Conservation (phyloP, 371 early-diverging fungal genomes). For the Mucor circinelloides region DNA sequence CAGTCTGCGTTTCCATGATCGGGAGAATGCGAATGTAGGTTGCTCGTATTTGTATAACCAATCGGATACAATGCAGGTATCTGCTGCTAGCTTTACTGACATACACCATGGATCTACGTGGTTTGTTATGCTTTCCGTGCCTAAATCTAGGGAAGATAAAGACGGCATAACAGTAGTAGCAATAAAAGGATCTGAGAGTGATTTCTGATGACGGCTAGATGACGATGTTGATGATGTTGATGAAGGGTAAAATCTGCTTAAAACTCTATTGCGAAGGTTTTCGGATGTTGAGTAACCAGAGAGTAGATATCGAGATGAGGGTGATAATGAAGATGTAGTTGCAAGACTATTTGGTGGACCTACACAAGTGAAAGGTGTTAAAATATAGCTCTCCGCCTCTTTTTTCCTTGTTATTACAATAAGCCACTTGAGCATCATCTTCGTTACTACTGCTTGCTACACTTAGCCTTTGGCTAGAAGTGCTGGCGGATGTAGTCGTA, state of each 20-base stretch:
- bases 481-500: constrained; percentile 27
- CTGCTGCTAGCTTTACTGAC: constrained; percentile 34
- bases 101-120: constrained; percentile 40
- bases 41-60: constrained; percentile 43
- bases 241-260: constrained; percentile 35
- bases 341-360: not conserved
- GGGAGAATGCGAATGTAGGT: constrained; percentile 36
- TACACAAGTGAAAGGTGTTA: not conserved
- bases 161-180: not conserved
- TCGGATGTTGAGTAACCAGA: constrained; percentile 39
- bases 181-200: constrained; percentile 30
- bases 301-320: constrained; percentile 36
- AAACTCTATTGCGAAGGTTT: constrained; percentile 35
- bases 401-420: no score
- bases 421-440: constrained; percentile 17
- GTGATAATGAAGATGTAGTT: constrained; percentile 18
- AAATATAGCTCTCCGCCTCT: no score
- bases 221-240: constrained; percentile 8
- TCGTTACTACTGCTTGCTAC: constrained; percentile 21
- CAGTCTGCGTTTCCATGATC: constrained; percentile 45
- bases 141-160: not conserved
- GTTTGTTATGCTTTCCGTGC: constrained; percentile 2
- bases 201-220: constrained; percentile 23
- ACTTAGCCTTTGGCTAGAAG: constrained; percentile 35
- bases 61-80: constrained; percentile 27